phyloP scores from a whole-genome alignment of 2,329 filamentous ascomycete genomes.

The Paracorniculantispora psalliotae region DNA sequence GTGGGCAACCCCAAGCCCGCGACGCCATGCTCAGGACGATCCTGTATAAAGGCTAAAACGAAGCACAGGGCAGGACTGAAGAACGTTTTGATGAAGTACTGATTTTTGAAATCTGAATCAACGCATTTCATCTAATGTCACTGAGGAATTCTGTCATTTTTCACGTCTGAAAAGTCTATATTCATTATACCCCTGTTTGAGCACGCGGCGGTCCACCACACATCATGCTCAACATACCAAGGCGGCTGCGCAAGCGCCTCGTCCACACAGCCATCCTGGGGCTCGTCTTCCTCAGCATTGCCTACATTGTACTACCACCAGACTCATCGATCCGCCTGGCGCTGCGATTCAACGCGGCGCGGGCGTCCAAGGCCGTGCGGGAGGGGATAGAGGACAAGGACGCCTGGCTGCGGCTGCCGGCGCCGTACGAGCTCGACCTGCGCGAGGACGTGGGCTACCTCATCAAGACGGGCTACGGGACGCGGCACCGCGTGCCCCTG shows the following conservation, averaged over 20 bases:
- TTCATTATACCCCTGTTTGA: background rate
- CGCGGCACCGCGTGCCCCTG: constrained; percentile 41
- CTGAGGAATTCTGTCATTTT: background rate
- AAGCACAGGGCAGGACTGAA: background rate
- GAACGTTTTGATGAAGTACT: no score
- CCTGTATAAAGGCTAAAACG: background rate
- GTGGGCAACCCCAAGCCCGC: background rate
- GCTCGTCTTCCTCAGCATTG: constrained; percentile 22
- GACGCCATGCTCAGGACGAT: background rate
- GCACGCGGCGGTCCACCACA: background rate
- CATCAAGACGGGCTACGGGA: constrained; percentile 54
- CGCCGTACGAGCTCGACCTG: constrained; percentile 40
- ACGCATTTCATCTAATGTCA: background rate
- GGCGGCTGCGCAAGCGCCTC: constrained; percentile 27
- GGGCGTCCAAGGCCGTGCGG: constrained; percentile 28
- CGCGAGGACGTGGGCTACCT: constrained; percentile 45
- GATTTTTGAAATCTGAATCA: no score
- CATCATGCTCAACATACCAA: constrained; percentile 22
- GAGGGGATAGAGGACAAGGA: constrained; percentile 29
- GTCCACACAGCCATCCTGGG: constrained; percentile 20
- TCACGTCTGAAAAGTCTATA: background rate
- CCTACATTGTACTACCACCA: constrained; percentile 27
- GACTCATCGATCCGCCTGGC: constrained; percentile 30
- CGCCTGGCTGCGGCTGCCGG: constrained; percentile 36
- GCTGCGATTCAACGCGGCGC: constrained; percentile 29